These are phyloP conservation scores for Trichoderma virens DNA, from an alignment of 495 filamentous ascomycete species.

Conservation along the genomic window DNA sequence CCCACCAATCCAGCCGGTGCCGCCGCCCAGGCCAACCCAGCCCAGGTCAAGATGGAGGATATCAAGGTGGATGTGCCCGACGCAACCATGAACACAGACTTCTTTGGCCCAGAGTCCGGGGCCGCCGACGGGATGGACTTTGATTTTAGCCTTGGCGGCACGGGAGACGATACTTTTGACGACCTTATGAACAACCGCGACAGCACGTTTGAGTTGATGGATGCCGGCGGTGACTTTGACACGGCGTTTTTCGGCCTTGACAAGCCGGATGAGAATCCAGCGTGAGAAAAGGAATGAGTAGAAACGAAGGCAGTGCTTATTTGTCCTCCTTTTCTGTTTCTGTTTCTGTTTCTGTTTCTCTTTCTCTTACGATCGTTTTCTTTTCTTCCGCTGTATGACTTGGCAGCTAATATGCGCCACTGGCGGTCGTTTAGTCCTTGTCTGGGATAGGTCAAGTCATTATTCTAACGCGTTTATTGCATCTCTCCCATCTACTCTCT, in stretches of 20 bases:
- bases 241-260: conserved; percentile 22
- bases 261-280: neutral
- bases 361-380: too few relatives aligned
- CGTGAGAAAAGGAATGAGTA: too few relatives aligned
- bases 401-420: too few relatives aligned
- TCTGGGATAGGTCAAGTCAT: too few relatives aligned
- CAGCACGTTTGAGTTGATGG: conserved; percentile 26
- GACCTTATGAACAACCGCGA: conserved; percentile 33
- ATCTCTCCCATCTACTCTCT: neutral
- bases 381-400: too few relatives aligned
- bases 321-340: neutral
- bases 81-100: conserved; percentile 25
- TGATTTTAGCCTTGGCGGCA: conserved; percentile 19
- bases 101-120: conserved; percentile 25
- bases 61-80: conserved; percentile 33
- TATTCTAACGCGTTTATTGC: too few relatives aligned
- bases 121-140: conserved; percentile 14
- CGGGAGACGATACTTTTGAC: conserved; percentile 31
- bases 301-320: neutral
- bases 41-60: neutral
- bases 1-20: neutral
- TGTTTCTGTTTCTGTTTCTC: neutral
- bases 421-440: too few relatives aligned
- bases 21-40: neutral
- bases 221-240: conserved; percentile 24